phyloP scores from a whole-genome alignment of 2,329 filamentous ascomycete species.

The Bipolaris cookei region DNA sequence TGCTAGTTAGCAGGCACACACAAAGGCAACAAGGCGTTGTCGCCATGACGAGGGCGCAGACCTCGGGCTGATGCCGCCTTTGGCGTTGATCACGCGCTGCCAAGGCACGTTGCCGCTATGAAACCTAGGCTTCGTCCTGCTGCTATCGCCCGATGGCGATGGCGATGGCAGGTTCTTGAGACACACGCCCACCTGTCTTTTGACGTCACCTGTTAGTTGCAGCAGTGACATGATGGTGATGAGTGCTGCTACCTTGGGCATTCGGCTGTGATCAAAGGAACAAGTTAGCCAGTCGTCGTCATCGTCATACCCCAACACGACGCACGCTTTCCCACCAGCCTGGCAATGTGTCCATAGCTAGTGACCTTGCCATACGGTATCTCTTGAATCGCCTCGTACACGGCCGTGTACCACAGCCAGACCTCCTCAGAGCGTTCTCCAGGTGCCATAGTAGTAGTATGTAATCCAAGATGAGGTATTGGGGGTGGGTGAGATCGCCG shows the following conservation, averaged over 20 bases:
- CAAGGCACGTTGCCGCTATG: constrained; percentile 84
- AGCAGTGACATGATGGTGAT: constrained; percentile 15
- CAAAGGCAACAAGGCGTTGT: constrained; percentile 21
- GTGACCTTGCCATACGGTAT: constrained; percentile 85
- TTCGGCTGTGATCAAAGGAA: constrained; percentile 47
- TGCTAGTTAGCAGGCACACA: constrained; percentile 29
- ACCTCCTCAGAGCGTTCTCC: constrained; percentile 71
- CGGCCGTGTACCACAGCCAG: constrained; percentile 73
- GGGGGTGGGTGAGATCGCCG: constrained; percentile 4
- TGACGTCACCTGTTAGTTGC: constrained; percentile 49
- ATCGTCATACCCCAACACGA: constrained; percentile 24
- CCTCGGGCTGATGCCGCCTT: constrained; percentile 85
- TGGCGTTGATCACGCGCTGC: constrained; percentile 91
- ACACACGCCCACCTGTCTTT: constrained; percentile 83
- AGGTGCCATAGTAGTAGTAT: constrained; percentile 58
- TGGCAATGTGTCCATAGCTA: constrained; percentile 82
- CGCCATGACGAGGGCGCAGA: constrained; percentile 49
- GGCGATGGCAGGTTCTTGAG: constrained; percentile 82
- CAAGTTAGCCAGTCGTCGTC: constrained; percentile 32
- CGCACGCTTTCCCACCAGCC: constrained; percentile 74
- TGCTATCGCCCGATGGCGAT: constrained; percentile 51
- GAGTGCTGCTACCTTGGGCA: constrained; percentile 53
- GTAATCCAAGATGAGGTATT: neutral
- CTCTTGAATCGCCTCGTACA: constrained; percentile 84
- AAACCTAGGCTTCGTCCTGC: constrained; percentile 58